A percentile compares a stretch with the other conserved stretches of the same genome.
phyloP scores from a whole-genome alignment of 2,329 filamentous ascomycete genomes.

The Talaromyces pinophilus region DNA sequence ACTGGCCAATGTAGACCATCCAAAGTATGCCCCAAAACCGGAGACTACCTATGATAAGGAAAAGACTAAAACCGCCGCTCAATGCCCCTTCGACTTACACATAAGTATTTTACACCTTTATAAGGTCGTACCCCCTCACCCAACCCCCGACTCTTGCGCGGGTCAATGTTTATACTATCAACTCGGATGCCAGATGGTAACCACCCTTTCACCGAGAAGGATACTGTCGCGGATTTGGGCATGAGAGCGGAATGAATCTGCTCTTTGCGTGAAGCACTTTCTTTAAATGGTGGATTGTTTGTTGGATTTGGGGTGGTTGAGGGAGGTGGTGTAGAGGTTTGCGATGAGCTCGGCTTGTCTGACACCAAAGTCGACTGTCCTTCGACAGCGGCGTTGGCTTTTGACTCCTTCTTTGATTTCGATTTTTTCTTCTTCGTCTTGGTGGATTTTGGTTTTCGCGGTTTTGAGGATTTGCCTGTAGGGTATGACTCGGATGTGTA shows the following conservation, averaged over 20 bases:
- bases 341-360: constrained; percentile 26
- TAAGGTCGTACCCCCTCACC: constrained; percentile 90
- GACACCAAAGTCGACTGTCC: constrained; percentile 22
- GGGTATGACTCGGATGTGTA: constrained; percentile 28
- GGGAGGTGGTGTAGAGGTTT: constrained; percentile 17
- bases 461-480: constrained; percentile 24
- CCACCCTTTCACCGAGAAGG: constrained; percentile 64
- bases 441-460: constrained; percentile 38
- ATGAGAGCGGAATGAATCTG: constrained; percentile 75
- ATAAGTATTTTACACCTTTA: constrained; percentile 97
- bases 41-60: background rate
- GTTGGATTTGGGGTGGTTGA: constrained; percentile 13
- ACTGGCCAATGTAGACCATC: background rate
- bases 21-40: background rate
- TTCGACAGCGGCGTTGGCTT: constrained; percentile 19
- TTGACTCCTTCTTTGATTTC: constrained; percentile 31
- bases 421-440: constrained; percentile 30
- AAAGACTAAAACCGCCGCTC: constrained; percentile 42
- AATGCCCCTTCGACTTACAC: constrained; percentile 62
- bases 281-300: constrained; percentile 25
- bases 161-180: constrained; percentile 62
- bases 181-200: constrained; percentile 65
- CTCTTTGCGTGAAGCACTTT: constrained; percentile 39
- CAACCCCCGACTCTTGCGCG: constrained; percentile 80
- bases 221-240: constrained; percentile 75